Conservation (phyloP, 306 rosid genomes). For the Trifolium pratense region DNA sequence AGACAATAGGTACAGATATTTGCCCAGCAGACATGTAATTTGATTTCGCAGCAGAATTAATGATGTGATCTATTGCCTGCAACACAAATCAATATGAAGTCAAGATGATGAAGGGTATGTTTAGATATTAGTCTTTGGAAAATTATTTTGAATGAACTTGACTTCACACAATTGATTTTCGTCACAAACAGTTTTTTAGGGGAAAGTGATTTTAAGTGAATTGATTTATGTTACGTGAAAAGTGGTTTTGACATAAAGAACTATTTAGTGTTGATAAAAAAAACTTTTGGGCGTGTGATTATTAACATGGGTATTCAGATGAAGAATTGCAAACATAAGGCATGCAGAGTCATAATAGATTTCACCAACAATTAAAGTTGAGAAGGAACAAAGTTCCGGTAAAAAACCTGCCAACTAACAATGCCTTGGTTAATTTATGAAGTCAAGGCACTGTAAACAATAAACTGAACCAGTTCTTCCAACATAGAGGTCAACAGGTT, state of each 20-base stretch:
- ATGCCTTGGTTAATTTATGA: background rate
- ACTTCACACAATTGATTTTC: background rate
- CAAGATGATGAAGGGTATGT: background rate
- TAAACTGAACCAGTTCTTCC: conserved; percentile 14
- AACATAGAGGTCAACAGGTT: too few relatives aligned
- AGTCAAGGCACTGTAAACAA: conserved; percentile 16
- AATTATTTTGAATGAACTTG: background rate
- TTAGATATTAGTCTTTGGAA: background rate
- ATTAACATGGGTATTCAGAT: background rate
- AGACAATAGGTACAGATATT: conserved; percentile 90
- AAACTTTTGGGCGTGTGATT: background rate
- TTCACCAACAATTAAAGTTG: conserved; percentile 18
- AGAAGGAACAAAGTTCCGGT: conserved; percentile 16
- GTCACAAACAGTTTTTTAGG: background rate
- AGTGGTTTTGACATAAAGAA: background rate
- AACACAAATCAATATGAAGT: conserved; percentile 25
- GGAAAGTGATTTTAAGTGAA: background rate
- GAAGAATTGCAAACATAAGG: conserved; percentile 14
- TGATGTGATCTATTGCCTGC: conserved; percentile 98
- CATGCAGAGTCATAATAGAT: conserved; percentile 14
- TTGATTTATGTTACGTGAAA: background rate
- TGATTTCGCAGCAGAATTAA: conserved; percentile 97
- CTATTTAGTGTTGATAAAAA: background rate
- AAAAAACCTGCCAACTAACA: background rate
- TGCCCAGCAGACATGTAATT: conserved; percentile 97